Evolutionary conservation across 2,329 filamentous ascomycete genomes (phyloP), one percentile per base, ranked within the genome.

Genomic region (Zopfia rhizophila): DNA sequence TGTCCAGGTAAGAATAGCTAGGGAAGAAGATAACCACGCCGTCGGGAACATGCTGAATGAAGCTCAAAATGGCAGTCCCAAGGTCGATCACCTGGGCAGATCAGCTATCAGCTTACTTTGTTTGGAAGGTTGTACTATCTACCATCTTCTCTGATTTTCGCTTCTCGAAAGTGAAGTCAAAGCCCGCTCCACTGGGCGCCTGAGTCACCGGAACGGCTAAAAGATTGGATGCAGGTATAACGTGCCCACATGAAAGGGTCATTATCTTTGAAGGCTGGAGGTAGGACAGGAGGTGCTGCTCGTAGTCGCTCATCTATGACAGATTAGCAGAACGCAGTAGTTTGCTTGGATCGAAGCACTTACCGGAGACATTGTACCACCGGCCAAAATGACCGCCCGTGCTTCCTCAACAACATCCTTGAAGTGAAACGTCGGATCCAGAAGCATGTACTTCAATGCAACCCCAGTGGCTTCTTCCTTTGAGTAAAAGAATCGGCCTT

Each of bases 11-110:
- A 7, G 88, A 83, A 69, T 99, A 97, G 70, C 91, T 96, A 1
- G 94, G 92, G 60, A 99, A 97, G 76, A 99, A 99, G 0, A 92
- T 86, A 0, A 99, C 91, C 1, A 97, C 83, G 2, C 94, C 94
- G 58, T 97, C 92, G 0, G 91, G 91, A 0, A 97, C 88, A 4
- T 84, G 76, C 5, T 82, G 79, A 58, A 88, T 89, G 4, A 94
- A 78, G 38, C 87, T 86, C 2, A 91, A 68, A 6, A 99, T 77
- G 0, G 88, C 82, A 19, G 83, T 72, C 0, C 92, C 94, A 1
- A 97, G 82, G 44, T 92, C 86, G 29, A 77, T 73, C 39, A 95
- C 85, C 71, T 80, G 41, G 32, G 33, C 21, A 32, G 8, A 25
- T 30, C 12, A 53, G 45, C 30, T 46, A 33, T 22, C 27, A 33